phyloP scores from a whole-genome alignment of 768 basidiomycete genomes.

The Ramaria sp. region DNA sequence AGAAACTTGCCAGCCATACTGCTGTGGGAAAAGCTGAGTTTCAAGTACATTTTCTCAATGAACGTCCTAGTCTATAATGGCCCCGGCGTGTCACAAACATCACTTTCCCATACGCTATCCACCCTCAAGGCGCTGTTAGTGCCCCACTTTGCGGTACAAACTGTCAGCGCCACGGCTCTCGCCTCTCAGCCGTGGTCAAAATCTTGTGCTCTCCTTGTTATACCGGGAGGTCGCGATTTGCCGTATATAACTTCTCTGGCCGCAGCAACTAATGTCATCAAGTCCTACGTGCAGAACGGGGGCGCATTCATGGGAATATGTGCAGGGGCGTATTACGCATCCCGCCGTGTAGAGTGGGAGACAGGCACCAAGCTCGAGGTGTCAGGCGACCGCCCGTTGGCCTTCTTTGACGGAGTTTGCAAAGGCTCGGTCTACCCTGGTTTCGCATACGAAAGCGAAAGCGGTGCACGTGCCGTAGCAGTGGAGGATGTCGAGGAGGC shows the following conservation, averaged over 20 bases:
- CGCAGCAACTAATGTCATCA: constrained; percentile 35
- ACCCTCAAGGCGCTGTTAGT: constrained; percentile 46
- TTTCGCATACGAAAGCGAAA: constrained; percentile 31
- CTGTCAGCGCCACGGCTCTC: constrained; percentile 46
- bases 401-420: constrained; percentile 30
- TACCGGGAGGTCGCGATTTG: constrained; percentile 48
- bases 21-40: too few species aligned
- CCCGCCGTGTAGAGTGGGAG: constrained; percentile 28
- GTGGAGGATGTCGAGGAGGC: constrained; percentile 12
- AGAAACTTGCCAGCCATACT: too few species aligned
- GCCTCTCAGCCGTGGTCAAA: constrained; percentile 64
- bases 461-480: constrained; percentile 27
- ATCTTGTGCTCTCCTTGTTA: constrained; percentile 67
- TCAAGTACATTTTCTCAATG: constrained; percentile 27
- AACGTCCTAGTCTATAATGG: constrained; percentile 69
- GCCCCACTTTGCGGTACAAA: constrained; percentile 72
- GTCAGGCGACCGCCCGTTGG: constrained; percentile 26
- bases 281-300: constrained; percentile 51
- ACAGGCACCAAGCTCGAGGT: constrained; percentile 26
- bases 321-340: constrained; percentile 44
- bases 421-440: constrained; percentile 31
- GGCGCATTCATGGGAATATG: constrained; percentile 65
- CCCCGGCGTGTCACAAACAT: constrained; percentile 41
- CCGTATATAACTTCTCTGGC: constrained; percentile 27
- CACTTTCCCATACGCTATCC: constrained; percentile 30